phyloP scores from a whole-genome alignment of 345 rosid species.

The Lenwebbia sp. region DNA sequence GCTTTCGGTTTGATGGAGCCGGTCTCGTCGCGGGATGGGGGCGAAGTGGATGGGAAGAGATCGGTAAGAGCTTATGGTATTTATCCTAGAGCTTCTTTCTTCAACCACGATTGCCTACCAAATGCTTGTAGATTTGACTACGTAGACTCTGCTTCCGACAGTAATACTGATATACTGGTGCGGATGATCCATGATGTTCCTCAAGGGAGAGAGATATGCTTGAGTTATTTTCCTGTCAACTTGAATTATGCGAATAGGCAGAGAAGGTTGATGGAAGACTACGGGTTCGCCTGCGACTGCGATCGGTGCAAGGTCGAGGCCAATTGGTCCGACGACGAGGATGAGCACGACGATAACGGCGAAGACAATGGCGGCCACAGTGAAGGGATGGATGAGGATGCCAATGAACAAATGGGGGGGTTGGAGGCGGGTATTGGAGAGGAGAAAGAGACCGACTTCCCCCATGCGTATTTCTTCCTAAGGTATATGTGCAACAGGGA shows the following conservation, averaged over 20 bases:
- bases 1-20: conserved; percentile 88
- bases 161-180: conserved; percentile 51
- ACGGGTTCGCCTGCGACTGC: conserved; percentile 68
- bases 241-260: conserved; percentile 39
- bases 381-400: conserved; percentile 32
- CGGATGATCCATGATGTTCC: conserved; percentile 87
- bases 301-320: conserved; percentile 89
- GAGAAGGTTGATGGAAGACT: conserved; percentile 57
- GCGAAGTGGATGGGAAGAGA: conserved; percentile 15
- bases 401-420: conserved; percentile 19
- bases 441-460: conserved; percentile 32
- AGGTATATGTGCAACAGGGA: conserved; percentile 60
- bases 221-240: conserved; percentile 94
- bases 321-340: conserved; percentile 69
- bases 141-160: conserved; percentile 31
- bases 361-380: conserved; percentile 14
- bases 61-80: conserved; percentile 76
- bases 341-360: conserved; percentile 12
- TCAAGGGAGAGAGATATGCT: conserved; percentile 72
- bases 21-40: neutral
- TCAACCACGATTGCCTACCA: conserved; percentile 95
- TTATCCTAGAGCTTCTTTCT: conserved; percentile 60
- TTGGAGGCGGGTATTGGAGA: conserved; percentile 6
- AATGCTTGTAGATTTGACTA: conserved; percentile 92
- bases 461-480: conserved; percentile 76